Conservation (phyloP, 164 flowering plant species). For the Macadamia tetraphylla region DNA sequence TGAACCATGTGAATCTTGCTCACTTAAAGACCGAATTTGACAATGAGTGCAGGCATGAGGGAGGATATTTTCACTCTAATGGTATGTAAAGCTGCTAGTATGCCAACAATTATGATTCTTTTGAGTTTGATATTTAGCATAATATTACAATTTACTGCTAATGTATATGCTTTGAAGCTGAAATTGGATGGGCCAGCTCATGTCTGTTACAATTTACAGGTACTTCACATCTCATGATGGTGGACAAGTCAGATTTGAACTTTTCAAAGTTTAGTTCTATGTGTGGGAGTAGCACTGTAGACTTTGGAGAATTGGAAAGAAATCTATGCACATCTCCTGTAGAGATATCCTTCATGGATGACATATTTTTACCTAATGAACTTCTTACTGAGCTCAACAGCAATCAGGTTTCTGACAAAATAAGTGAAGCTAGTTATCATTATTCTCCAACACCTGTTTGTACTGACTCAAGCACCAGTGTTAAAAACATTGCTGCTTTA, state of each 20-base stretch:
- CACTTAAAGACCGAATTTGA: background rate
- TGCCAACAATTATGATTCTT: background rate
- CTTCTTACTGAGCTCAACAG: constrained; percentile 13
- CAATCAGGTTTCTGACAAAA: constrained; percentile 21
- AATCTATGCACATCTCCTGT: constrained; percentile 9
- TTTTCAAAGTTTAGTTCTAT: constrained; percentile 7
- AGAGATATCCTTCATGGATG: constrained; percentile 14
- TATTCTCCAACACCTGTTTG: constrained; percentile 13
- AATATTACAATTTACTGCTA: background rate
- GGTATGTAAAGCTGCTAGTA: no score
- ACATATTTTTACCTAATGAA: constrained; percentile 13
- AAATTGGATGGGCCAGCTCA: constrained; percentile 5
- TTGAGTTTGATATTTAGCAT: background rate
- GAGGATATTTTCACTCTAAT: no score
- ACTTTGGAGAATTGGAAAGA: constrained; percentile 17
- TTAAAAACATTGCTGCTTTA: background rate
- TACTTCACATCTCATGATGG: constrained; percentile 11
- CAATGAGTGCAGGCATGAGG: no score
- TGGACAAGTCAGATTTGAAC: constrained; percentile 11
- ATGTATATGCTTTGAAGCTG: background rate
- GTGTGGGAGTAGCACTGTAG: constrained; percentile 16
- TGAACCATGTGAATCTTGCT: constrained; percentile 8
- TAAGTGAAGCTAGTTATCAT: constrained; percentile 11
- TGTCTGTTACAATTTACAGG: constrained; percentile 24
- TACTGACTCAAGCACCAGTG: background rate